Base-by-base conservation (phyloP, 1,284 basidiomycete genomes). In the Acaromyces ingoldii region DNA sequence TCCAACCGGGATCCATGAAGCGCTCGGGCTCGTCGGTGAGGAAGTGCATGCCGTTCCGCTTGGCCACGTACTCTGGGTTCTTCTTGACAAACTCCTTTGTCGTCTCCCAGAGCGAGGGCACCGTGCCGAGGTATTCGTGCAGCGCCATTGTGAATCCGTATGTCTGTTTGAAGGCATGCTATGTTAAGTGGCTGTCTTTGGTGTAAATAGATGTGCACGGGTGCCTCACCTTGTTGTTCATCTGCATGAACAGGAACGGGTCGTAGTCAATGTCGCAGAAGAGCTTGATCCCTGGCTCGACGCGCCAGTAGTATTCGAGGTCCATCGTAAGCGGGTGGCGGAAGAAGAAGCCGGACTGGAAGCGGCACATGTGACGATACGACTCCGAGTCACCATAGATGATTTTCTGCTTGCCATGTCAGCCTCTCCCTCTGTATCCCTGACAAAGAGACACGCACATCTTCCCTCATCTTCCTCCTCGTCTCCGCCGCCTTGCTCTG, bases 221-320 rank as follows among this genome's bases (percentile, higher is more conserved):
- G 10, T 22, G 38, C 21, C 38, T 6, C 22, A 42, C 40, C 33
- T 89, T 89, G 51, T 85, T 80, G 57, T 84, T 79, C 48, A 86
- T 82, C 77, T 90, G 80, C 90, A 95, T 92, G 62, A 88, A 77
- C 46, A 90, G 53, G 81, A 93, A 92, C 4, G 91, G 91, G 65
- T 91, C 89, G 62, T 86, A 85, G 45, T 81, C 79, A 39, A 89
- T 55, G 63, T 89, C 85, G 67, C 89, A 91, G 72, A 83, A 87
- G 70, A 83, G 87, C 69, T 84, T 82, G 57, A 89, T 83, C 44
- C 82, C 81, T 2, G 88, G 87, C 81, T 83, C 81, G 75, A 89
- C 84, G 68, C 85, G 84, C 92, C 92, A 96, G 78, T 96, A 96
- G 78, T 92, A 96, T 68, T 84, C 87, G 78, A 87, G 91, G 49